Percentiles rank a stretch among this genome's conserved stretches.
Evolutionary conservation across 2,329 filamentous ascomycete genomes (phyloP).

Genomic region (Parafenestella ontariensis): DNA sequence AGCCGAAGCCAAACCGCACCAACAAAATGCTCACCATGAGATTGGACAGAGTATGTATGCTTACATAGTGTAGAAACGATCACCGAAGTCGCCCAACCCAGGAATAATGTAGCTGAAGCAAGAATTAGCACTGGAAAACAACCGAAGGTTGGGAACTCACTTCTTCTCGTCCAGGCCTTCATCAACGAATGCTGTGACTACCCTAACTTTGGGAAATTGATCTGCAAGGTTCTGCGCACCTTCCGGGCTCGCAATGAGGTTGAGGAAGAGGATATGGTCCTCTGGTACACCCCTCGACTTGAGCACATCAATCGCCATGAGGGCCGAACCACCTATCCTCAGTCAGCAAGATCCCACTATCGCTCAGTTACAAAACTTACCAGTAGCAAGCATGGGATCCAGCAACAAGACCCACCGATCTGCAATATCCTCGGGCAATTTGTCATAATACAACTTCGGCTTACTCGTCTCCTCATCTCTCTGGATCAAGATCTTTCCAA

Average conservation of each 20-base stretch:
- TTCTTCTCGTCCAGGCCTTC: slow-evolving; percentile 97
- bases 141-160: slow-evolving; percentile 62
- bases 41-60: background rate
- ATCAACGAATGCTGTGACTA: slow-evolving; percentile 96
- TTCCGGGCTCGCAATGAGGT: slow-evolving; percentile 95
- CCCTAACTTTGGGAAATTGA: slow-evolving; percentile 85
- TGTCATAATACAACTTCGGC: slow-evolving; percentile 97
- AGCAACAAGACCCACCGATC: slow-evolving; percentile 91
- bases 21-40: slow-evolving; percentile 13
- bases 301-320: slow-evolving; percentile 94
- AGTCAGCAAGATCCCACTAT: slow-evolving; percentile 10
- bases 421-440: slow-evolving; percentile 91
- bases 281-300: slow-evolving; percentile 91
- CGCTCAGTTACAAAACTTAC: slow-evolving; percentile 57
- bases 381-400: slow-evolving; percentile 99
- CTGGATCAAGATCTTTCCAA: slow-evolving; percentile 98
- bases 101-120: slow-evolving; percentile 85
- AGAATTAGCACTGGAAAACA: slow-evolving; percentile 13
- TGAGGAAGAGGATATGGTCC: slow-evolving; percentile 93
- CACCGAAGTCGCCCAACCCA: slow-evolving; percentile 92
- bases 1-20: slow-evolving; percentile 10
- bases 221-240: slow-evolving; percentile 88
- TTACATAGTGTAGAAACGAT: slow-evolving; percentile 92
- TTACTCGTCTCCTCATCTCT: slow-evolving; percentile 91
- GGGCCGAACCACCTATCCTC: slow-evolving; percentile 81